Evolutionary conservation across 257 asterid species (phyloP), one percentile per base, ranked within the genome.

Genomic region (Solanum acaule): DNA sequence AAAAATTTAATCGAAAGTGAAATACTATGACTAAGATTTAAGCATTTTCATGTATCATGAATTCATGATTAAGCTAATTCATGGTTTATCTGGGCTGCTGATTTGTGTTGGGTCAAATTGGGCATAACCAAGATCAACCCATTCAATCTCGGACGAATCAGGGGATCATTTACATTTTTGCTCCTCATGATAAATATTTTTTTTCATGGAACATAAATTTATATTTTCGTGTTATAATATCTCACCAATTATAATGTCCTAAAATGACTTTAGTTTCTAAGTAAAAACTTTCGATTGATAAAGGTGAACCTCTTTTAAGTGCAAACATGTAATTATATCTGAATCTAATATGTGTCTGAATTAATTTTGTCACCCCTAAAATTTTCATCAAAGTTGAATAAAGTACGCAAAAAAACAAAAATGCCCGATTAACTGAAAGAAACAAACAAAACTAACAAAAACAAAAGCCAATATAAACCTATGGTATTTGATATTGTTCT

Each of bases 201-300:
- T n/a, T n/a, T 63, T 63, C 7, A 4, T 1, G 0, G 0, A 2
- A 10, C n/a, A 63, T n/a, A 22, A 23, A 23, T 22, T 59, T 23
- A 63, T 63, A 10, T 63, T 10, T 23, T n/a, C 8, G 8, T n/a
- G 6, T 10, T 10, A n/a, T 63, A 23, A 63, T 61, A 61, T 61
- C 25, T 61, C 6, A 61, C 5, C 0, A 22, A 0, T 8, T 61
- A 61, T 61, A 2, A 61, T 8, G 0, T 61, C 6, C 27, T 0
- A 1, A 20, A 56, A 56, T 56, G 5, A 59, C 67, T 20, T 1
- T 18, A 56, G 65, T 56, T 56, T 56, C 65, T 56, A 56, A 56
- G 1, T 7, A 59, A 22, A 22, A 63, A 63, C 15, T 23, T 61
- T 23, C 29, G 1, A 23, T 23, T 10, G 14, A 10, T 23, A n/a